A percentile compares a stretch with the other conserved stretches of the same genome.
These are phyloP conservation scores for Plasmodium blacklocki DNA, from an alignment of 169 alveolate species.

Conservation along the genomic window DNA sequence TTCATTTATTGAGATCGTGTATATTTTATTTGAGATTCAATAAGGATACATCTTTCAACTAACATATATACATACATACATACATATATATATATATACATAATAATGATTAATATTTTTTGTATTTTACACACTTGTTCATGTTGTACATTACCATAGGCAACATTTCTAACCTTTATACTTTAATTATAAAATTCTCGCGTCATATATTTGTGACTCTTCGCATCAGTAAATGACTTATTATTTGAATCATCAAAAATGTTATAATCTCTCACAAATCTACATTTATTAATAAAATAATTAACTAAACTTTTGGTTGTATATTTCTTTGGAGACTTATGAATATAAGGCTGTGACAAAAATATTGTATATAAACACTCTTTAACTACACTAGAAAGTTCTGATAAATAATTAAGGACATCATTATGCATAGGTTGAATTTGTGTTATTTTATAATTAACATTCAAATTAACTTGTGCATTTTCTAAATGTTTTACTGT, in stretches of 20 bases:
- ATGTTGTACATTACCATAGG: too few relatives aligned
- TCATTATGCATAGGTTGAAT: slow-evolving; percentile 57
- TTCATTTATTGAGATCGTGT: too few relatives aligned
- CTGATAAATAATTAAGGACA: slow-evolving; percentile 19
- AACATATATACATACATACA: too few relatives aligned
- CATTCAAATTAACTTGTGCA: slow-evolving; percentile 42
- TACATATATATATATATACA: too few relatives aligned
- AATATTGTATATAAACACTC: slow-evolving; percentile 34
- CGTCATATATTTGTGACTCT: slow-evolving; percentile 24
- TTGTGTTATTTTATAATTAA: slow-evolving; percentile 53
- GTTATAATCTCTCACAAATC: slow-evolving; percentile 40
- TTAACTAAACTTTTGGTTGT: slow-evolving; percentile 41
- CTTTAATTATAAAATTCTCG: slow-evolving; percentile 1
- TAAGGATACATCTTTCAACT: too few relatives aligned
- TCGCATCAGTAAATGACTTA: slow-evolving; percentile 25
- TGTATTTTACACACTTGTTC: too few relatives aligned
- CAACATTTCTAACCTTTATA: neutral
- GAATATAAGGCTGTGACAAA: slow-evolving; percentile 68
- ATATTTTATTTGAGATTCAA: too few relatives aligned
- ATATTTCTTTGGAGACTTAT: slow-evolving; percentile 51
- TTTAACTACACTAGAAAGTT: slow-evolving; percentile 35
- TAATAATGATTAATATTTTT: too few relatives aligned
- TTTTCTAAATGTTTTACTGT: slow-evolving; percentile 58
- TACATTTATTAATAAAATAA: slow-evolving; percentile 55
- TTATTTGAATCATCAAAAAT: slow-evolving; percentile 22